phyloP scores from a whole-genome alignment of 345 rosid genomes.

The Dipteronia dyeriana region DNA sequence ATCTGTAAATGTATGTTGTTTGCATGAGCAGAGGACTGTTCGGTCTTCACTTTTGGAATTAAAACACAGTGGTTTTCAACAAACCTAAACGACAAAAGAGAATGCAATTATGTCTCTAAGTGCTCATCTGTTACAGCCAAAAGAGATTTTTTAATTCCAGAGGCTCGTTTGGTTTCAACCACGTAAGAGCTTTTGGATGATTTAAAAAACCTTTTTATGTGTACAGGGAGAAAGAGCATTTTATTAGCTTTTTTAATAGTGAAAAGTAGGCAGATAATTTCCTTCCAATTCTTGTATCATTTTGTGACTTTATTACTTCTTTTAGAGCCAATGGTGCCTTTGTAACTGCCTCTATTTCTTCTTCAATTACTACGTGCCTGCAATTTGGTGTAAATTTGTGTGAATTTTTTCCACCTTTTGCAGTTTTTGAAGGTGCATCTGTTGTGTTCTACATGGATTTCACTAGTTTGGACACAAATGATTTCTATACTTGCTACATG shows the following conservation, averaged over 20 bases:
- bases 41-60: neutral
- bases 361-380: neutral
- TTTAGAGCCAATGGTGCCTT: neutral
- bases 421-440: conserved; percentile 73
- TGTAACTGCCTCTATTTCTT: neutral
- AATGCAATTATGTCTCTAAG: too few species aligned
- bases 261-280: too few species aligned
- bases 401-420: conserved; percentile 24
- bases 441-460: conserved; percentile 75
- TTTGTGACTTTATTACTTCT: neutral
- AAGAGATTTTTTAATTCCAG: too few species aligned
- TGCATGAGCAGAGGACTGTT: conserved; percentile 5
- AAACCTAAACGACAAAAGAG: too few species aligned
- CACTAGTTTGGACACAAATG: conserved; percentile 39
- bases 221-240: too few species aligned
- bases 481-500: conserved; percentile 64
- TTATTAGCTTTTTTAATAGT: too few species aligned
- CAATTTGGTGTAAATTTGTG: neutral
- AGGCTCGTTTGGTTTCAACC: too few species aligned
- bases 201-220: too few species aligned
- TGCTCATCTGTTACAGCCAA: too few species aligned
- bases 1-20: neutral
- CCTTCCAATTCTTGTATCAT: too few species aligned
- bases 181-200: neutral
- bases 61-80: neutral